These are phyloP conservation scores for Jasminum sambac DNA, from an alignment of 257 asterid genomes.

Conservation along the genomic window DNA sequence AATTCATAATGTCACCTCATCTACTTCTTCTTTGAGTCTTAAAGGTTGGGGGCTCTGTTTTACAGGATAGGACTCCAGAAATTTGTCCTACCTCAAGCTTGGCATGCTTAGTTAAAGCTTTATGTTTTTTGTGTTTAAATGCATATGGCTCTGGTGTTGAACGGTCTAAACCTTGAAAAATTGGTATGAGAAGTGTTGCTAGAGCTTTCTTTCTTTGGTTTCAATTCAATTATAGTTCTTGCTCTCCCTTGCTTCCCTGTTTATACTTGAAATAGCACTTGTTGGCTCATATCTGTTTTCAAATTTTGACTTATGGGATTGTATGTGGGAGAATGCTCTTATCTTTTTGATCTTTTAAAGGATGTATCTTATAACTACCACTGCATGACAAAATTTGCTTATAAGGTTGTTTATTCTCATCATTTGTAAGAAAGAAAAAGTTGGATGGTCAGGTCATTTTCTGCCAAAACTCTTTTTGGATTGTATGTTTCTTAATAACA, in stretches of 20 bases:
- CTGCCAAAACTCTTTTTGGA: neutral
- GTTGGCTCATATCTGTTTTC: too few species aligned
- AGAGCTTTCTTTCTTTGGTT: neutral
- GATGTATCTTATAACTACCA: neutral
- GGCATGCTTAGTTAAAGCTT: neutral
- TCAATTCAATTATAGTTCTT: neutral
- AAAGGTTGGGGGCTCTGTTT: neutral
- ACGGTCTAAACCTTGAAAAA: neutral
- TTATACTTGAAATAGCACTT: neutral
- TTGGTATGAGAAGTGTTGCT: neutral
- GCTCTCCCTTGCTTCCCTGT: neutral
- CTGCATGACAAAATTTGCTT: neutral
- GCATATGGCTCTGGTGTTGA: neutral
- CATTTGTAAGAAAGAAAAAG: neutral
- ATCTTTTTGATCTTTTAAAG: neutral
- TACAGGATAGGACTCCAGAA: neutral
- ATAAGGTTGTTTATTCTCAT: neutral
- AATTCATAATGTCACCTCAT: neutral
- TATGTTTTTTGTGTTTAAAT: neutral
- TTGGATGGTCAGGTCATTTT: neutral
- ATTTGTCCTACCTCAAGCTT: neutral
- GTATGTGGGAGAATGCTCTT: neutral
- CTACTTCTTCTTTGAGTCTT: neutral
- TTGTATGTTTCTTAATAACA: neutral
- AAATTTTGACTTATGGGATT: neutral